phyloP scores from a whole-genome alignment of 192 early-diverging fungal genomes.

The Nowakowskiella sp. region DNA sequence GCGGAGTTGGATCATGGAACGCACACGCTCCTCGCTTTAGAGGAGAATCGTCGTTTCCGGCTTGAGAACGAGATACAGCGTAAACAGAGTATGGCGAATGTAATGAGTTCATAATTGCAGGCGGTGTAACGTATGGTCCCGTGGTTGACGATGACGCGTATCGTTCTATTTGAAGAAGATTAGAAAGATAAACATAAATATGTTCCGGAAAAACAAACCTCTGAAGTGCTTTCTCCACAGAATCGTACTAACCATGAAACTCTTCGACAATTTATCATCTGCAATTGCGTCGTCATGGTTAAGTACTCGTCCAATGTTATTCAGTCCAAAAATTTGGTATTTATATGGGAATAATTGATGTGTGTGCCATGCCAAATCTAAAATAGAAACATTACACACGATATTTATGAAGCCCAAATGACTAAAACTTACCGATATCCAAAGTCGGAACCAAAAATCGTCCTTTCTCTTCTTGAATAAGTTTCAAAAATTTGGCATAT shows the following conservation, averaged over 20 bases:
- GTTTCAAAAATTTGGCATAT: constrained; percentile 37
- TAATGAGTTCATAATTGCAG: too few relatives aligned
- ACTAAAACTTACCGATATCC: constrained; percentile 11
- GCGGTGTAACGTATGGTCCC: too few relatives aligned
- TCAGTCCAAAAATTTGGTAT: constrained; percentile 47
- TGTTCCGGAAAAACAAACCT: too few relatives aligned
- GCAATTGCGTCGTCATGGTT: constrained; percentile 58
- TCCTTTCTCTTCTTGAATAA: constrained; percentile 29
- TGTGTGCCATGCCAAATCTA: constrained; percentile 65
- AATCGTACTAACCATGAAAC: constrained; percentile 34
- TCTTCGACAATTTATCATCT: constrained; percentile 22
- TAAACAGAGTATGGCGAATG: too few relatives aligned
- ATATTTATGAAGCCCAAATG: neutral
- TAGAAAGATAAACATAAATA: too few relatives aligned
- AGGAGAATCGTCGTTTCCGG: too few relatives aligned
- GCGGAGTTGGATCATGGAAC: too few relatives aligned
- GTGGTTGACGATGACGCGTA: too few relatives aligned
- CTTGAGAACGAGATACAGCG: too few relatives aligned
- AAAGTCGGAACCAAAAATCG: constrained; percentile 50
- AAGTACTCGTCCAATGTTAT: constrained; percentile 36
- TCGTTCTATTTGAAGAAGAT: too few relatives aligned
- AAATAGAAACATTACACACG: neutral
- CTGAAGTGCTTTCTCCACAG: constrained; percentile 41
- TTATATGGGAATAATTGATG: constrained; percentile 46
- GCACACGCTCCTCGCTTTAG: too few relatives aligned